phyloP scores from a whole-genome alignment of 2,329 filamentous ascomycete genomes.

The Verticillium nonalfalfae region DNA sequence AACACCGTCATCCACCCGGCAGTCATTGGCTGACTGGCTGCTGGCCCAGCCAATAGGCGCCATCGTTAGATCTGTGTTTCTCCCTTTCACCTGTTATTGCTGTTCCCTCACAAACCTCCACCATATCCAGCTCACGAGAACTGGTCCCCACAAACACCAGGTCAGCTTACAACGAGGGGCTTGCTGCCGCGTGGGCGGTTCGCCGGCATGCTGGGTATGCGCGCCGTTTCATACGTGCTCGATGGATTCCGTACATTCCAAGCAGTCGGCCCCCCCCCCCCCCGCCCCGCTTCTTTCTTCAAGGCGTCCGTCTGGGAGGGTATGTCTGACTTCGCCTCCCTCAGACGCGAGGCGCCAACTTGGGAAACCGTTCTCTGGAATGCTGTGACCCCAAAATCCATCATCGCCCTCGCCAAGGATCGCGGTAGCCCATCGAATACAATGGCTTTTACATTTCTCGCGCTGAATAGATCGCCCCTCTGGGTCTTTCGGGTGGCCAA shows the following conservation, averaged over 20 bases:
- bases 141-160: background rate
- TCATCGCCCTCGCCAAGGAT: background rate
- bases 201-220: background rate
- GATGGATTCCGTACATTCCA: background rate
- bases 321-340: conserved; percentile 1
- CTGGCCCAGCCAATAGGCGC: background rate
- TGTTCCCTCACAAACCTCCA: background rate
- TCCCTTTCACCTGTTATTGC: background rate
- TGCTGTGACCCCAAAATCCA: background rate
- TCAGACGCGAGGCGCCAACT: background rate
- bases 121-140: background rate
- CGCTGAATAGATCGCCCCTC: background rate
- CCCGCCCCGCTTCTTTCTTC: background rate
- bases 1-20: background rate
- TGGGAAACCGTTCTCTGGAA: background rate
- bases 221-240: background rate
- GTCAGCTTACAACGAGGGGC: background rate
- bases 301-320: background rate
- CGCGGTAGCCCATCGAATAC: background rate
- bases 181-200: background rate
- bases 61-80: background rate
- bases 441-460: background rate
- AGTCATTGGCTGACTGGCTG: background rate
- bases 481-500: background rate
- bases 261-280: background rate